Evolutionary conservation across 345 rosid genomes (phyloP).

Genomic region (Zanthoxylum bungeanum): DNA sequence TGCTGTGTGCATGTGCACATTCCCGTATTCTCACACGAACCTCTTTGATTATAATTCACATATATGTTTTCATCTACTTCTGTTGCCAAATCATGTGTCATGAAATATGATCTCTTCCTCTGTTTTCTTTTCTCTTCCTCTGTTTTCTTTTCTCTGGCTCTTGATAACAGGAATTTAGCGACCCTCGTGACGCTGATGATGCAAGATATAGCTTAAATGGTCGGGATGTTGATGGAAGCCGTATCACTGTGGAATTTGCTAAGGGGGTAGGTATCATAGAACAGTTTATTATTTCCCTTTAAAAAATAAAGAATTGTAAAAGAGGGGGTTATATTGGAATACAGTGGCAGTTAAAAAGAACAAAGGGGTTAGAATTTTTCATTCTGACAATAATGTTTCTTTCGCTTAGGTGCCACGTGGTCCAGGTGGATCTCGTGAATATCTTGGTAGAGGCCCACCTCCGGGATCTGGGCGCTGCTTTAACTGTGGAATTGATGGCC

Average conservation of each 20-base stretch:
- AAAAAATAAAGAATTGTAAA: not conserved
- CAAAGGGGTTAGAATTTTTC: not conserved
- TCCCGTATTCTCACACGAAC: not conserved
- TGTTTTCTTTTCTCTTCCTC: no score
- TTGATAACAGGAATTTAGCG: constrained; percentile 79
- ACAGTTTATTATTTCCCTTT: not conserved
- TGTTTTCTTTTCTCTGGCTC: constrained; percentile 8
- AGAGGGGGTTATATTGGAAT: not conserved
- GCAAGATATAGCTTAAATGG: constrained; percentile 85
- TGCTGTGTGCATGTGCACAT: not conserved
- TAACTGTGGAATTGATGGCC: constrained; percentile 96
- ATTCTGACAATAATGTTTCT: constrained; percentile 1
- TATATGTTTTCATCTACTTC: not conserved
- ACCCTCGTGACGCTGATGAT: constrained; percentile 95
- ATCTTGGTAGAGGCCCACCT: constrained; percentile 86
- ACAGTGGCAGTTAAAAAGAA: no score
- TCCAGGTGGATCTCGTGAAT: constrained; percentile 71
- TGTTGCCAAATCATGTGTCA: not conserved
- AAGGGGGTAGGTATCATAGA: constrained; percentile 56
- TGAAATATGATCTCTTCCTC: constrained; percentile 28
- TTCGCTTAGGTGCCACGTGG: constrained; percentile 76
- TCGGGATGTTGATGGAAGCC: constrained; percentile 79
- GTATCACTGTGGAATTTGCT: constrained; percentile 84
- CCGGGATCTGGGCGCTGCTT: constrained; percentile 97
- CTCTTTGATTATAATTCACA: no score